Conservation (phyloP, 169 alveolate species). For the Perkinsus marinus region DNA sequence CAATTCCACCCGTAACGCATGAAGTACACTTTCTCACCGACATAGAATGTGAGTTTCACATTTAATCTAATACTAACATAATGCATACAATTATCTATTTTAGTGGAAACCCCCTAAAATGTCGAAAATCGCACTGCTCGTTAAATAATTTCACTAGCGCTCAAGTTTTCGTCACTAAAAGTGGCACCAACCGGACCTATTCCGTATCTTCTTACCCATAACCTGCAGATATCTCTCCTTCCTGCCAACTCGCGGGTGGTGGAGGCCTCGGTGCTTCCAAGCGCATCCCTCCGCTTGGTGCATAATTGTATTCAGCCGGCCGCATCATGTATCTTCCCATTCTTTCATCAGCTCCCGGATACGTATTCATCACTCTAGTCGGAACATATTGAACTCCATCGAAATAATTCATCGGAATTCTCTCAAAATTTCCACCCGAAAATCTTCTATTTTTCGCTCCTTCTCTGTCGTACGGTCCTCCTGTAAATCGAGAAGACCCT, state of each 20-base stretch:
- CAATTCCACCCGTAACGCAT: no score
- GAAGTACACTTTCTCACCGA: no score
- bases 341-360: not conserved
- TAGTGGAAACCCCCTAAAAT: no score
- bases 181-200: not conserved
- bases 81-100: no score
- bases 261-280: not conserved
- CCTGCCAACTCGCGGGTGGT: not conserved
- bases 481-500: not conserved
- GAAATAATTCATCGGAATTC: not conserved
- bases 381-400: not conserved
- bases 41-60: no score
- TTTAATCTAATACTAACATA: no score
- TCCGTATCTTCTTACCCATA: not conserved
- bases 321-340: not conserved
- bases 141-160: no score
- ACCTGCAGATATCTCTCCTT: no score
- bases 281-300: not conserved
- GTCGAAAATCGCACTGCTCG: no score
- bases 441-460: not conserved
- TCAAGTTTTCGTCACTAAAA: no score
- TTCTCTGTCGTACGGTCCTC: not conserved
- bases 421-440: not conserved
- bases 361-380: not conserved
- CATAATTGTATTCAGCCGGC: not conserved